Conservation (phyloP, 2,329 filamentous ascomycete genomes). For the Ophiostoma populinum region DNA sequence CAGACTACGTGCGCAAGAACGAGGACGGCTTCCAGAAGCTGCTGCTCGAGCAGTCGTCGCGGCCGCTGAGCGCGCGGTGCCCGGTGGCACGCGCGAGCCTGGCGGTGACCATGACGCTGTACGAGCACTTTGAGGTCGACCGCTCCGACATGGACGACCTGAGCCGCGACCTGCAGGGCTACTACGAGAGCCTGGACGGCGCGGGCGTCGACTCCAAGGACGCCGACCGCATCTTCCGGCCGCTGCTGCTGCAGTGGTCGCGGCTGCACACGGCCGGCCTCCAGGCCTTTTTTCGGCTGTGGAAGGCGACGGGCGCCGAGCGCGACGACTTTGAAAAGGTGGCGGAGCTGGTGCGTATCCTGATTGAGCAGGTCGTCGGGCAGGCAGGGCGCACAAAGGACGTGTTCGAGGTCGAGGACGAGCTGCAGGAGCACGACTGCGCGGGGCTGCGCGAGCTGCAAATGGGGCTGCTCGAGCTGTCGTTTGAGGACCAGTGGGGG, state of each 20-base stretch:
- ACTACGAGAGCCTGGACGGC: constrained; percentile 57
- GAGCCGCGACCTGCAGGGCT: constrained; percentile 33
- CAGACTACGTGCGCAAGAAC: constrained; percentile 81
- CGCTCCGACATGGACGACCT: constrained; percentile 64
- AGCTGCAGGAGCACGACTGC: constrained; percentile 71
- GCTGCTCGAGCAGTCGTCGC: constrained; percentile 71
- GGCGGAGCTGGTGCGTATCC: constrained; percentile 73
- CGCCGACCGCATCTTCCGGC: constrained; percentile 73
- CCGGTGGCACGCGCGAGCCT: constrained; percentile 77
- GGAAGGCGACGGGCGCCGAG: constrained; percentile 78
- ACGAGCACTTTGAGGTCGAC: constrained; percentile 91
- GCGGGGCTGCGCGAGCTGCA: constrained; percentile 64
- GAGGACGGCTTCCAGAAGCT: constrained; percentile 88
- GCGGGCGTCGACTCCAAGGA: constrained; percentile 29
- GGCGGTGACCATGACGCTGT: constrained; percentile 72
- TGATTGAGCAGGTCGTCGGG: constrained; percentile 79
- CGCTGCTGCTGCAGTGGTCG: constrained; percentile 83
- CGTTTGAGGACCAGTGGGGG: constrained; percentile 91
- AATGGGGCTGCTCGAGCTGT: constrained; percentile 80
- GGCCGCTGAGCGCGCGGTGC: constrained; percentile 55
- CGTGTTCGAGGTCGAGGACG: constrained; percentile 74
- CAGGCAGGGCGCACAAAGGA: constrained; percentile 68
- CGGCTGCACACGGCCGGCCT: constrained; percentile 71
- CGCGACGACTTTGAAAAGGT: constrained; percentile 87
- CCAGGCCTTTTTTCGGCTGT: constrained; percentile 76